phyloP scores from a whole-genome alignment of 202 grass and related monocot genomes.

The Hordeum pubiflorum region DNA sequence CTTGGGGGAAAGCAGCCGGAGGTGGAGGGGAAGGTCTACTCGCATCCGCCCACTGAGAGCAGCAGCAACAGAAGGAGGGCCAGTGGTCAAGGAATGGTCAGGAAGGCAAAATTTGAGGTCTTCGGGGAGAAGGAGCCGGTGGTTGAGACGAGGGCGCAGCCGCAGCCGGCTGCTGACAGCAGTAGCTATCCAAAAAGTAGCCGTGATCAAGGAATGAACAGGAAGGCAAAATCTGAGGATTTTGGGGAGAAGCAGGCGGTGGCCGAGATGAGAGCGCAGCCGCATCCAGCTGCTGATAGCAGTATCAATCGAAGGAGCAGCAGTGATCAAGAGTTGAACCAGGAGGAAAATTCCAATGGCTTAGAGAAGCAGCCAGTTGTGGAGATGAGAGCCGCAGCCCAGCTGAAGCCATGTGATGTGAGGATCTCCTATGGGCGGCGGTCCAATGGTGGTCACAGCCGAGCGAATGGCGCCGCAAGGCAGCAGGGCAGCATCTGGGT shows the following conservation, averaged over 20 bases:
- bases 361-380: neutral
- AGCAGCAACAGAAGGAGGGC: neutral
- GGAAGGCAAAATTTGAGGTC: neutral
- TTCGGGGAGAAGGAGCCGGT: neutral
- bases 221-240: neutral
- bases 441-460: neutral
- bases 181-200: neutral
- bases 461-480: neutral
- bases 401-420: neutral
- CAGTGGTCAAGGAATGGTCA: neutral
- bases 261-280: neutral
- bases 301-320: neutral
- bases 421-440: neutral
- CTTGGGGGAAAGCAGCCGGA: neutral
- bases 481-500: constrained; percentile 22
- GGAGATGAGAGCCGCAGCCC: neutral
- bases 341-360: neutral
- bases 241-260: neutral
- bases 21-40: neutral
- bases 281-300: neutral
- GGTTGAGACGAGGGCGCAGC: neutral
- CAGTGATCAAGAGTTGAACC: neutral
- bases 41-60: neutral
- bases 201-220: neutral
- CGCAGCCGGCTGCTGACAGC: neutral